Percentiles rank a stretch among this genome's conserved stretches.
phyloP scores from a whole-genome alignment of 371 early-diverging fungal species.

The Mortierella sp. region DNA sequence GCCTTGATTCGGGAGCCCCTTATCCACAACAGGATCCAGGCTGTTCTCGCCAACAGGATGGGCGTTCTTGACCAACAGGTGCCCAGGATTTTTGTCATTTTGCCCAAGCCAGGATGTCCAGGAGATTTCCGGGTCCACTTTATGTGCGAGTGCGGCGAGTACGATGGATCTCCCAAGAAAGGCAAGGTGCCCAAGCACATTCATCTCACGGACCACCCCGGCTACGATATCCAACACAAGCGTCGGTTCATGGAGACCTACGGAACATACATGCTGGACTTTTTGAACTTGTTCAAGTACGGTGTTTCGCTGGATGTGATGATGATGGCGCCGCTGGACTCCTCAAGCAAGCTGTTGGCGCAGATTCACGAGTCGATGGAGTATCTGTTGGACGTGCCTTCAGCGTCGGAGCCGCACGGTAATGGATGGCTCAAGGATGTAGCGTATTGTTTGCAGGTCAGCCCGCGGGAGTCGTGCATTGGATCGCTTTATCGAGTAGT shows the following conservation, averaged over 20 bases:
- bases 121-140: constrained; percentile 27
- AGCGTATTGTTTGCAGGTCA: constrained; percentile 2
- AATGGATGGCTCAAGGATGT: background rate
- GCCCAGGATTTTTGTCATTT: constrained; percentile 17
- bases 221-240: constrained; percentile 21
- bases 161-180: background rate
- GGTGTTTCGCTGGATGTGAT: constrained; percentile 25
- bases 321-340: constrained; percentile 17
- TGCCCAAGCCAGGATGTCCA: constrained; percentile 6
- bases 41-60: constrained; percentile 9
- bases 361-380: constrained; percentile 26
- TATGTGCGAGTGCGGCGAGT: constrained; percentile 28
- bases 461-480: constrained; percentile 12
- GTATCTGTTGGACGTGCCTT: constrained; percentile 15
- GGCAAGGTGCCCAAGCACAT: constrained; percentile 16
- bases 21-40: constrained; percentile 20
- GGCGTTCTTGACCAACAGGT: constrained; percentile 14
- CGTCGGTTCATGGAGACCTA: constrained; percentile 11
- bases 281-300: constrained; percentile 32
- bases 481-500: constrained; percentile 21
- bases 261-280: constrained; percentile 22
- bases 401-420: background rate
- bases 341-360: constrained; percentile 7
- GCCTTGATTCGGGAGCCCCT: constrained; percentile 14
- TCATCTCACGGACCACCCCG: constrained; percentile 27